phyloP scores from a whole-genome alignment of 805 yeast species.

The Vanderwaltozyma tropicalis region DNA sequence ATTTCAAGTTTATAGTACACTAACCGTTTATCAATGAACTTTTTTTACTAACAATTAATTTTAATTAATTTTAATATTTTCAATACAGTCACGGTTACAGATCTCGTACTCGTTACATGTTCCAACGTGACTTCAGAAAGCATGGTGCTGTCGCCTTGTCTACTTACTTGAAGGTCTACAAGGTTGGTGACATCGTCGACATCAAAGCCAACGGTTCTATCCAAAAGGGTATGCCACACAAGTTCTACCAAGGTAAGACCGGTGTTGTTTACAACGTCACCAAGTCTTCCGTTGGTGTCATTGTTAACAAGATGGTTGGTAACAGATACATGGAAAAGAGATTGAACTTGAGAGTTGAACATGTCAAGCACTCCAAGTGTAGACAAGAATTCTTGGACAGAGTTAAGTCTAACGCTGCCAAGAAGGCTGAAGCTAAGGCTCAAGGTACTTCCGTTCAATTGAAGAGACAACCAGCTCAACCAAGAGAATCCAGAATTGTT shows the following conservation, averaged over 20 bases:
- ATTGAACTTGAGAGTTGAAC: conserved; percentile 97
- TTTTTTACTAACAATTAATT: background rate
- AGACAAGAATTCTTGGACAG: conserved; percentile 98
- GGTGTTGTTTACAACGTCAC: conserved; percentile 99
- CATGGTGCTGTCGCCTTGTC: conserved; percentile 93
- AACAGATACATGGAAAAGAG: conserved; percentile 98
- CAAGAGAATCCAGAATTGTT: conserved; percentile 87
- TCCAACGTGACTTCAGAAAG: conserved; percentile 97
- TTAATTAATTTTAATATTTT: conserved; percentile 1
- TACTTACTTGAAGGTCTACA: conserved; percentile 95
- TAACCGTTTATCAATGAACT: background rate
- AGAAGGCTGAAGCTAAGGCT: conserved; percentile 88
- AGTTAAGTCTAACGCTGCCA: conserved; percentile 93
- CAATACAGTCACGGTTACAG: conserved; percentile 87
- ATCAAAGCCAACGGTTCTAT: conserved; percentile 98
- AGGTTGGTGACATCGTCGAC: conserved; percentile 98
- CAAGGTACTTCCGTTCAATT: conserved; percentile 83
- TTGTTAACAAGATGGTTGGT: conserved; percentile 97
- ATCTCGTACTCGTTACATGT: conserved; percentile 99
- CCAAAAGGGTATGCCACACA: conserved; percentile 99
- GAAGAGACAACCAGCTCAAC: conserved; percentile 97
- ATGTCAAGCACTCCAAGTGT: conserved; percentile 98
- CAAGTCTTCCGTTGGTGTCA: conserved; percentile 97
- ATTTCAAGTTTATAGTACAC: too few species aligned
- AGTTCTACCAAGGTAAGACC: conserved; percentile 99